A percentile compares a stretch with the other conserved stretches of the same genome.
These are phyloP conservation scores for Trametes elegans DNA, from an alignment of 768 basidiomycete genomes.

Conservation along the genomic window DNA sequence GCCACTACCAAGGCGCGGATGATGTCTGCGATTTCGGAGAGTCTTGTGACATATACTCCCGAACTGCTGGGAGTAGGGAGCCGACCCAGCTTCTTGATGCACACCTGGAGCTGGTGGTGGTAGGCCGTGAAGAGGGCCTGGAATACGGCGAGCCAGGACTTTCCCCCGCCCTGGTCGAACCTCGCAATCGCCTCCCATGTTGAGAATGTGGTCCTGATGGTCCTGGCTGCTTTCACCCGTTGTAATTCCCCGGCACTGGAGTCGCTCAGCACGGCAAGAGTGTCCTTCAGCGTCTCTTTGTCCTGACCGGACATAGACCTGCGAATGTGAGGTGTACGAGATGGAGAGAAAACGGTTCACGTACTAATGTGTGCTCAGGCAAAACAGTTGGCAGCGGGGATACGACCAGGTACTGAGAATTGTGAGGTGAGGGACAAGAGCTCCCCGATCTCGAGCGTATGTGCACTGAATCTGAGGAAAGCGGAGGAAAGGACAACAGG, in stretches of 20 bases:
- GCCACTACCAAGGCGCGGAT: slow-evolving; percentile 75
- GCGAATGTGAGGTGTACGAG: too few relatives aligned
- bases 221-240: slow-evolving; percentile 60
- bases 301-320: slow-evolving; percentile 1
- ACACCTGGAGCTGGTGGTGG: slow-evolving; percentile 50
- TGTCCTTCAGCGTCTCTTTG: slow-evolving; percentile 34
- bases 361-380: too few relatives aligned
- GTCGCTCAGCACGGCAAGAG: slow-evolving; percentile 56
- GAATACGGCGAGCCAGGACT: slow-evolving; percentile 64
- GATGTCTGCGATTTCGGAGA: slow-evolving; percentile 62
- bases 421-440: too few relatives aligned
- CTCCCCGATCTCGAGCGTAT: too few relatives aligned
- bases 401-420: too few relatives aligned
- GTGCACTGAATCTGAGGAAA: too few relatives aligned
- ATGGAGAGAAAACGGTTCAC: too few relatives aligned
- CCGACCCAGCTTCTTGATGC: slow-evolving; percentile 41
- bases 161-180: slow-evolving; percentile 39
- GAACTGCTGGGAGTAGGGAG: slow-evolving; percentile 41
- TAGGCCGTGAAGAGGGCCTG: slow-evolving; percentile 72
- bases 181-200: slow-evolving; percentile 43
- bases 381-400: too few relatives aligned
- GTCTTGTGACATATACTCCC: slow-evolving; percentile 53
- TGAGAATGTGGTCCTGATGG: slow-evolving; percentile 51
- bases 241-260: too few relatives aligned
- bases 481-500: too few relatives aligned